Percentiles rank a stretch among this genome's conserved stretches.
These are phyloP conservation scores for Nannizziopsis barbatae DNA, from an alignment of 2,329 filamentous ascomycete species.

Conservation along the genomic window DNA sequence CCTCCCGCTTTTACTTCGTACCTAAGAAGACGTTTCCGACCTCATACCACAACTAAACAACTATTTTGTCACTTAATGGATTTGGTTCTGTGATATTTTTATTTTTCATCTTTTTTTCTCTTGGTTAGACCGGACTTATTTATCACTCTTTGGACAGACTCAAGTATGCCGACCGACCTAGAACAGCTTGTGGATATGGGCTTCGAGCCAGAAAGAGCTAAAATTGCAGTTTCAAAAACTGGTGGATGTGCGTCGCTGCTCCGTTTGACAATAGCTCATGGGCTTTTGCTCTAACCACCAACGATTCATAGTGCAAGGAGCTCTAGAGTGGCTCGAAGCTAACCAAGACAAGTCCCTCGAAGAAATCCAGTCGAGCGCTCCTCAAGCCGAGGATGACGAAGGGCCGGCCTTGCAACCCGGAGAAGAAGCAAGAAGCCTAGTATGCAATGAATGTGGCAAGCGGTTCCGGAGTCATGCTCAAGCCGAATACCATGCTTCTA, in stretches of 20 bases:
- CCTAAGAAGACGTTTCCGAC: too few species aligned
- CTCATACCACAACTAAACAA: too few species aligned
- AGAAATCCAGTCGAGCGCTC: conserved; percentile 32
- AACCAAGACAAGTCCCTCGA: conserved; percentile 71
- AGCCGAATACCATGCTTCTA: conserved; percentile 81
- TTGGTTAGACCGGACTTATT: not conserved
- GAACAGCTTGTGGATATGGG: conserved; percentile 55
- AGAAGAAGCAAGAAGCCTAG: conserved; percentile 63
- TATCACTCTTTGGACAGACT: not conserved
- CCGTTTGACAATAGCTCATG: not conserved
- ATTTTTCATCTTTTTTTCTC: not conserved
- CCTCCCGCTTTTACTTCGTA: too few species aligned
- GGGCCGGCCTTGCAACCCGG: conserved; percentile 58
- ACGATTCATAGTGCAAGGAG: conserved; percentile 57
- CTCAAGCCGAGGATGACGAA: conserved; percentile 45
- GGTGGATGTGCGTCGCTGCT: conserved; percentile 55
- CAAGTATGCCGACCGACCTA: conserved; percentile 42
- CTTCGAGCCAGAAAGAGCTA: conserved; percentile 72
- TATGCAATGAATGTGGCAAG: conserved; percentile 93
- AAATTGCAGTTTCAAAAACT: conserved; percentile 72
- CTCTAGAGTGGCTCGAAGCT: conserved; percentile 87
- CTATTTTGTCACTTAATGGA: too few species aligned
- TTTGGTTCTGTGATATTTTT: too few species aligned
- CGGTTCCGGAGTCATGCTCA: conserved; percentile 70
- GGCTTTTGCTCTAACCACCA: not conserved